Evolutionary conservation across 495 filamentous ascomycete genomes (phyloP).

Genomic region (Chlorociboria aeruginascens): DNA sequence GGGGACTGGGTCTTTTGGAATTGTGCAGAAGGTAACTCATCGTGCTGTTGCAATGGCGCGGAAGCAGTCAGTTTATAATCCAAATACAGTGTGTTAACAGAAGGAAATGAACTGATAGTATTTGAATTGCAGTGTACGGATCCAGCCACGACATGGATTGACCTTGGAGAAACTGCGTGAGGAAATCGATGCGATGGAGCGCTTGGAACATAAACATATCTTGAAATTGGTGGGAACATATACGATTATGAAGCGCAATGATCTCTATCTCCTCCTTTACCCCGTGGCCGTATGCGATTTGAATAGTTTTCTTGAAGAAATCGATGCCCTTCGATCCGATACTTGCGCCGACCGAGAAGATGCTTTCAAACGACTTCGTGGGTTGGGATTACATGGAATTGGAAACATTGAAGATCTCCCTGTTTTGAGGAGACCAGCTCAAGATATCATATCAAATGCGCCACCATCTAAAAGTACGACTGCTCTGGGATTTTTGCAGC

Average conservation of each 20-base stretch:
- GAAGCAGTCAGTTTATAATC: neutral
- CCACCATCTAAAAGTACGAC: slow-evolving; percentile 19
- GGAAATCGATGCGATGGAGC: slow-evolving; percentile 32
- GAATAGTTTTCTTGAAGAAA: slow-evolving; percentile 24
- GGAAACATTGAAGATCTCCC: slow-evolving; percentile 11
- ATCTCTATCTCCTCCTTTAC: slow-evolving; percentile 29
- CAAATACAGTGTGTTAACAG: neutral
- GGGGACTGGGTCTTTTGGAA: slow-evolving; percentile 2
- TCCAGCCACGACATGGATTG: neutral
- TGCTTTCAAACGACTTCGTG: slow-evolving; percentile 16
- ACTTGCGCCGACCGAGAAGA: slow-evolving; percentile 23
- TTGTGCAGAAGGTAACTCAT: slow-evolving; percentile 2
- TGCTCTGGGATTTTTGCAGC: slow-evolving; percentile 29
- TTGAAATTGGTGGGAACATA: slow-evolving; percentile 32
- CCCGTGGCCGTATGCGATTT: slow-evolving; percentile 32
- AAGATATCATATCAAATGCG: neutral
- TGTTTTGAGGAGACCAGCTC: neutral
- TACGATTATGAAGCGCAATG: slow-evolving; percentile 10
- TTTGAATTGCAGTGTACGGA: neutral
- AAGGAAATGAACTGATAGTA: too few species aligned
- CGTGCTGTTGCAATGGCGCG: slow-evolving; percentile 8
- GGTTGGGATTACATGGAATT: slow-evolving; percentile 22
- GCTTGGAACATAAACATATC: slow-evolving; percentile 27
- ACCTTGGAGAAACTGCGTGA: slow-evolving; percentile 22
- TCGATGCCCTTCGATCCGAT: slow-evolving; percentile 22